Evolutionary conservation across 1,139 yeast genomes (phyloP).

Genomic region (Nakaseomyces kungkrabaensis): DNA sequence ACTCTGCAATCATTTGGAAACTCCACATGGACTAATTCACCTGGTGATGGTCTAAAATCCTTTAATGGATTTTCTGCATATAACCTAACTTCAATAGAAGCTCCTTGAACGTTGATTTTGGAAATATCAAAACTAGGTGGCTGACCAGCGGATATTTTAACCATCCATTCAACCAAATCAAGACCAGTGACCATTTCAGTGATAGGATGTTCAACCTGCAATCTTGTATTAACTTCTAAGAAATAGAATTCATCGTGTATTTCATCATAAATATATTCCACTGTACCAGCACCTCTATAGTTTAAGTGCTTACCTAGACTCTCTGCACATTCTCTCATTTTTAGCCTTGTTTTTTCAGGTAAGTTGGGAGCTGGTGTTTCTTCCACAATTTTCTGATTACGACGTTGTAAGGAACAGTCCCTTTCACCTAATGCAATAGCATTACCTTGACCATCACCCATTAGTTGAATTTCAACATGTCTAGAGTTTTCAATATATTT

Average conservation of each 20-base stretch:
- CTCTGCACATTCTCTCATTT: slow-evolving; percentile 78
- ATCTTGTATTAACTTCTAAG: slow-evolving; percentile 90
- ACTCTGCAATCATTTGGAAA: slow-evolving; percentile 88
- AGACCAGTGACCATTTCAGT: slow-evolving; percentile 92
- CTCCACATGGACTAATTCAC: slow-evolving; percentile 73
- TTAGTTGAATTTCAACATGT: slow-evolving; percentile 92
- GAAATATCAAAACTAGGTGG: slow-evolving; percentile 63
- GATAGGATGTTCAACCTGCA: slow-evolving; percentile 96
- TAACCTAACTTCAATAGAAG: slow-evolving; percentile 91
- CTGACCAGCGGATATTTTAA: slow-evolving; percentile 77
- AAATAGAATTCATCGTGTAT: slow-evolving; percentile 81
- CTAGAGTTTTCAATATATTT: slow-evolving; percentile 88
- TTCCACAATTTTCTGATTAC: slow-evolving; percentile 92
- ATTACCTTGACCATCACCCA: slow-evolving; percentile 89
- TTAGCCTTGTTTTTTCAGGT: slow-evolving; percentile 64
- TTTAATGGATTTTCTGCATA: slow-evolving; percentile 96
- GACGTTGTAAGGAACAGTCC: slow-evolving; percentile 93
- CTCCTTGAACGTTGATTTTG: slow-evolving; percentile 58
- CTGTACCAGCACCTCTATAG: slow-evolving; percentile 95
- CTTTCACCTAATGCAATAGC: slow-evolving; percentile 94
- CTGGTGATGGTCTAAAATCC: slow-evolving; percentile 93
- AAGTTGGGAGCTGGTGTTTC: slow-evolving; percentile 96
- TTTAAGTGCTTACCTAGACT: slow-evolving; percentile 69
- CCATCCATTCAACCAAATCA: slow-evolving; percentile 96
- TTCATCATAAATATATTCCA: slow-evolving; percentile 87